Conservation (phyloP, 805 yeast genomes). For the Starmerella roubikii region DNA sequence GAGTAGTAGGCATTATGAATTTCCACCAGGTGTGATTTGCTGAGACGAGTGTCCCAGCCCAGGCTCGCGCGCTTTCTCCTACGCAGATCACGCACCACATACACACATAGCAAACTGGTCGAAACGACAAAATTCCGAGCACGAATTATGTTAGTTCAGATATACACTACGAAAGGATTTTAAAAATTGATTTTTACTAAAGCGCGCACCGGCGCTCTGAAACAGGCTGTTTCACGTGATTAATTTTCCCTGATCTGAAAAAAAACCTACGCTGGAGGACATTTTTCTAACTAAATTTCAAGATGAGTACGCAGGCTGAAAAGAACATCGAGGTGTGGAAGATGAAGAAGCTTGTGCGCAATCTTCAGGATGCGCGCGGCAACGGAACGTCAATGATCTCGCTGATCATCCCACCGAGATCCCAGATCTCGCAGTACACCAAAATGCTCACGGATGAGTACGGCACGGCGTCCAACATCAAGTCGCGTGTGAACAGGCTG, state of each 20-base stretch:
- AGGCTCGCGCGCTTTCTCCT: no score
- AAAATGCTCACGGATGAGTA: conserved; percentile 95
- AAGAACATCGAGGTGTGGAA: conserved; percentile 98
- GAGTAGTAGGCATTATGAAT: conserved; percentile 41
- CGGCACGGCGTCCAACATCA: conserved; percentile 97
- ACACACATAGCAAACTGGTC: no score
- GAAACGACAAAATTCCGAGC: no score
- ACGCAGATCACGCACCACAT: no score
- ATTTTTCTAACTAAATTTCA: neutral
- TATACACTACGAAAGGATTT: no score
- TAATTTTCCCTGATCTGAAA: neutral
- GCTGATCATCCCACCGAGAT: conserved; percentile 86
- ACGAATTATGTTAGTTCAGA: no score
- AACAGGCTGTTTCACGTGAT: neutral
- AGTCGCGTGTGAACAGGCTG: conserved; percentile 91
- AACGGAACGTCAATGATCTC: conserved; percentile 99
- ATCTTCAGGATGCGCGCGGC: conserved; percentile 85
- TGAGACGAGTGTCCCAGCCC: no score
- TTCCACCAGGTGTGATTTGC: no score
- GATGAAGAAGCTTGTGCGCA: conserved; percentile 83
- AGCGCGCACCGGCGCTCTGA: no score
- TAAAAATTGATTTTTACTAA: no score
- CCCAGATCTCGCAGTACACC: conserved; percentile 76
- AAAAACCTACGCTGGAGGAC: neutral
- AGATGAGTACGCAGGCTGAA: conserved; percentile 56